These are phyloP conservation scores for Gracilaria gracilis DNA, from an alignment of 23 red algal genomes.

Conservation along the genomic window DNA sequence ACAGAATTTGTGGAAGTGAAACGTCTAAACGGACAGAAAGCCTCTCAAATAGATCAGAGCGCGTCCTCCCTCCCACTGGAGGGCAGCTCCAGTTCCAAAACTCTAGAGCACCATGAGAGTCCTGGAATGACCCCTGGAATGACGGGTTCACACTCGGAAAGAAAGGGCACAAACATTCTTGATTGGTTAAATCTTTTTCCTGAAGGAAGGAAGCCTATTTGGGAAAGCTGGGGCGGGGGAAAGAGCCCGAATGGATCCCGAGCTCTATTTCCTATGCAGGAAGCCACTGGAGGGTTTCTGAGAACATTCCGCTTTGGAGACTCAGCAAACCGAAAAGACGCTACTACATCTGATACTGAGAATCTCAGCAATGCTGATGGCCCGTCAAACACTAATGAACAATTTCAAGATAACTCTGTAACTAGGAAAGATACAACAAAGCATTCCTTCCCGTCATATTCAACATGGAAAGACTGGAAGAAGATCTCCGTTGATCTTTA, in stretches of 20 bases:
- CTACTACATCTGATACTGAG: neutral
- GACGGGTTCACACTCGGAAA: neutral
- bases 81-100: neutral
- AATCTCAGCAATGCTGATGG: neutral
- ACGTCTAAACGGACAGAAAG: neutral
- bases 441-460: neutral
- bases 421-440: neutral
- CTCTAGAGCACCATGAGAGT: neutral
- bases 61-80: neutral
- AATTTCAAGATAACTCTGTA: neutral
- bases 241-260: neutral
- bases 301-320: neutral
- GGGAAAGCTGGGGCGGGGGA: slow-evolving; percentile 3
- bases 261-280: neutral
- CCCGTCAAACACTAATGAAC: neutral
- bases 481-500: slow-evolving; percentile 52
- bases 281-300: slow-evolving; percentile 11
- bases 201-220: neutral
- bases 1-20: neutral
- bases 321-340: neutral
- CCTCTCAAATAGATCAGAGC: neutral
- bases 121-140: neutral
- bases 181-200: neutral
- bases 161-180: neutral
- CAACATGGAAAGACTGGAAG: slow-evolving; percentile 61